Conservation (phyloP, 2,329 filamentous ascomycete genomes). For the Calonectria crousiana region DNA sequence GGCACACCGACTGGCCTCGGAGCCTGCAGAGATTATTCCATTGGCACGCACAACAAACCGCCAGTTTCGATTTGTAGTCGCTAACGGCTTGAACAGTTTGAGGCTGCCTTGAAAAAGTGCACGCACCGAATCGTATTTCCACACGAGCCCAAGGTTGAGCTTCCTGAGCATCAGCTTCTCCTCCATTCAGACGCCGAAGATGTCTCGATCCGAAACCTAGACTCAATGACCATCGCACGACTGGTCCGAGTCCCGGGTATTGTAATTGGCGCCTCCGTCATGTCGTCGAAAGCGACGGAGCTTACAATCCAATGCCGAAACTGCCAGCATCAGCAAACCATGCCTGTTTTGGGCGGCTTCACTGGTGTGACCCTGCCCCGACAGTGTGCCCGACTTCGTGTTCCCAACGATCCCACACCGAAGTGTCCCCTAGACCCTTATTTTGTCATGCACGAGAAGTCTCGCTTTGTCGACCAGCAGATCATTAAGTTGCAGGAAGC, state of each 20-base stretch:
- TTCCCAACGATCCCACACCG: constrained; percentile 74
- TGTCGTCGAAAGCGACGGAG: constrained; percentile 93
- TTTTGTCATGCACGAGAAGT: constrained; percentile 94
- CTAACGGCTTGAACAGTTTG: constrained; percentile 74
- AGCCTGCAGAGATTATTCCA: constrained; percentile 93
- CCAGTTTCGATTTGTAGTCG: neutral
- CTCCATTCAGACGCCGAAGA: constrained; percentile 92
- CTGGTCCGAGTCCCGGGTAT: constrained; percentile 98
- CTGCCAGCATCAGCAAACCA: constrained; percentile 78
- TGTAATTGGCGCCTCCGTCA: constrained; percentile 95
- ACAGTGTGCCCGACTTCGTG: constrained; percentile 74
- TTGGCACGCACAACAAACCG: constrained; percentile 67
- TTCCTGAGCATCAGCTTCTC: constrained; percentile 94
- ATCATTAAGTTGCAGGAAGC: constrained; percentile 98
- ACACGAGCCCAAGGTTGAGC: constrained; percentile 71
- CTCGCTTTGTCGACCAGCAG: constrained; percentile 95
- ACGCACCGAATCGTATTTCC: constrained; percentile 95
- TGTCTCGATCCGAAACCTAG: constrained; percentile 93
- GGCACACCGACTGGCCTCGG: constrained; percentile 87
- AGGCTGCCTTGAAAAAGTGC: constrained; percentile 88
- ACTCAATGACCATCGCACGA: constrained; percentile 90
- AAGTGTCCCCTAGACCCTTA: constrained; percentile 95
- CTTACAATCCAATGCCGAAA: constrained; percentile 90
- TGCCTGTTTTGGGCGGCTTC: constrained; percentile 87
- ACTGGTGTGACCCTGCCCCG: constrained; percentile 87